Evolutionary conservation across 228 moss, liverwort and hornwort species (phyloP).

Genomic region (Sphagnum fallax): DNA sequence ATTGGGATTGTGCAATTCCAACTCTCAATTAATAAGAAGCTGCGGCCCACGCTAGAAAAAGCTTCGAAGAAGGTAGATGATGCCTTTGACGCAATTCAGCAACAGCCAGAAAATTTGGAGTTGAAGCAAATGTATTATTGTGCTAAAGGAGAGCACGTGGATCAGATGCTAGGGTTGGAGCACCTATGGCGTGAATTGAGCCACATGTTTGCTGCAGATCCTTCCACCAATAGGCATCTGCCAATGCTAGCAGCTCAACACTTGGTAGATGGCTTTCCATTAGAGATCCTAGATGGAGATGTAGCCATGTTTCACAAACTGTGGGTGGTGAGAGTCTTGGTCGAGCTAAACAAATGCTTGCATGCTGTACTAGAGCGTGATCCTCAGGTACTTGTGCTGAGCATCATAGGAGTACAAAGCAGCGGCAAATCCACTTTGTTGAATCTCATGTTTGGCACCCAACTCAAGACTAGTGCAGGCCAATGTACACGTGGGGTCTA

Average conservation of each 20-base stretch:
- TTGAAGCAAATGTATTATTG: no score
- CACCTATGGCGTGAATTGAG: conserved; percentile 12
- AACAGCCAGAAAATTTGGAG: no score
- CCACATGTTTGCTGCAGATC: conserved; percentile 5
- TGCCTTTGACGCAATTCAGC: no score
- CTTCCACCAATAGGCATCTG: neutral
- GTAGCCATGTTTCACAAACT: conserved; percentile 4
- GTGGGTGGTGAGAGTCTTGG: conserved; percentile 7
- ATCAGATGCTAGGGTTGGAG: conserved; percentile 6
- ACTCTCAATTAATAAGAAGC: no score
- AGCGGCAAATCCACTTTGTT: conserved; percentile 13
- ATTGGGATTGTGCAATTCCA: no score
- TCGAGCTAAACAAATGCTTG: neutral
- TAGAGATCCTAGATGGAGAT: conserved; percentile 12
- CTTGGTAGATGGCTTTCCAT: conserved; percentile 9
- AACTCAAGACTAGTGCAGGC: conserved; percentile 2
- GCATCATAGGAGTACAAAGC: conserved; percentile 6
- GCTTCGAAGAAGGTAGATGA: no score
- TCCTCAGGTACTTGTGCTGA: conserved; percentile 5
- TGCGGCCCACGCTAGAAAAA: no score
- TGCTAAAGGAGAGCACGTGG: no score
- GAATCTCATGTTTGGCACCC: conserved; percentile 11
- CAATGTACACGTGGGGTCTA: conserved; percentile 8
- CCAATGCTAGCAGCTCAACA: conserved; percentile 3
- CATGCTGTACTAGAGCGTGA: neutral